These are phyloP conservation scores for Paramecium primaurelia DNA, from an alignment of 73 alveolate species.

Conservation along the genomic window DNA sequence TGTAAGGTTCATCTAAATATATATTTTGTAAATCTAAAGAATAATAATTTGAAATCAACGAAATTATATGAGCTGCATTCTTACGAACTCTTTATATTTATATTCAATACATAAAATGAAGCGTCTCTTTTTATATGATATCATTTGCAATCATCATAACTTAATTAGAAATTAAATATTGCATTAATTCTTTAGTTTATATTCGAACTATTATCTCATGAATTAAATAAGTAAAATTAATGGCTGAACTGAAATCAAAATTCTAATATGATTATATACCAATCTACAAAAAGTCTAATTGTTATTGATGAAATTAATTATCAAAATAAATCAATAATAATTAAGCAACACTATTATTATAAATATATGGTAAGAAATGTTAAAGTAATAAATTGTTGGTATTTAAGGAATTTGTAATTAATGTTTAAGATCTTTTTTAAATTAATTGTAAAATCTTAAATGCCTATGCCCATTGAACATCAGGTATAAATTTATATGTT, in stretches of 20 bases:
- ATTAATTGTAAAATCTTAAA: background rate
- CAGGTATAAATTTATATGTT: background rate
- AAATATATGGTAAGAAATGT: background rate
- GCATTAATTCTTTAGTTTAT: background rate
- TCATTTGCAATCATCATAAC: background rate
- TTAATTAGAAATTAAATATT: background rate
- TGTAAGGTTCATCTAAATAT: slow-evolving; percentile 8
- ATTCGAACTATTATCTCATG: slow-evolving; percentile 15
- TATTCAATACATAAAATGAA: background rate
- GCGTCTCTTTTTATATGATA: background rate
- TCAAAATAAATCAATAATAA: background rate
- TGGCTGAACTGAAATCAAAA: background rate
- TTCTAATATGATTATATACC: background rate
- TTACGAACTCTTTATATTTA: background rate
- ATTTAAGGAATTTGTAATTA: background rate
- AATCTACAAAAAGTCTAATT: background rate
- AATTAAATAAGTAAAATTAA: background rate
- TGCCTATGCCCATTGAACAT: background rate
- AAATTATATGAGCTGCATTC: slow-evolving; percentile 40
- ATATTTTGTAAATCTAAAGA: background rate
- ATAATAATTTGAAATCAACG: slow-evolving; percentile 5
- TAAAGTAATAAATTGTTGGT: background rate
- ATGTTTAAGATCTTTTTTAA: background rate
- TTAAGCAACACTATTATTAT: background rate
- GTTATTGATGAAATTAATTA: background rate